A percentile compares a stretch with the other conserved stretches of the same genome.
phyloP scores from a whole-genome alignment of 2,329 filamentous ascomycete species.

The Fusarium sublunatum region DNA sequence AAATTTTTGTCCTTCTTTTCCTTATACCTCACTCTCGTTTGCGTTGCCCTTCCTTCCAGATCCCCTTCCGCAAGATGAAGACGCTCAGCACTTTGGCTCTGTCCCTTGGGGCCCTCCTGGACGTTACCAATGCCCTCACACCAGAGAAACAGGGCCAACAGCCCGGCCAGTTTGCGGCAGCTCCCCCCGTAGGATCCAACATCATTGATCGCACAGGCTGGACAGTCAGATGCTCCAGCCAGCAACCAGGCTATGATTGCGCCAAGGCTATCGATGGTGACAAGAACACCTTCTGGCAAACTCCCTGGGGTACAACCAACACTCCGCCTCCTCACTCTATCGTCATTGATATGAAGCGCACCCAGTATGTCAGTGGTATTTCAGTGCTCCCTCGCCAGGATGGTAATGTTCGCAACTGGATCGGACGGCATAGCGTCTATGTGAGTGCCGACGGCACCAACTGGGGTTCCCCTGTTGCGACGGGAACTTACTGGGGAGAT shows the following conservation, averaged over 20 bases:
- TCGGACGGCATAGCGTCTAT: constrained; percentile 28
- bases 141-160: constrained; percentile 18
- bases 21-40: constrained; percentile 1
- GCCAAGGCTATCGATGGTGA: constrained; percentile 31
- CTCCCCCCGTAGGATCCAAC: constrained; percentile 28
- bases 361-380: constrained; percentile 32
- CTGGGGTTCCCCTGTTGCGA: constrained; percentile 33
- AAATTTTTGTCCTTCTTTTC: constrained; percentile 1
- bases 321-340: constrained; percentile 28
- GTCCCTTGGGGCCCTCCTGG: constrained; percentile 17
- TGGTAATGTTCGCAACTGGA: constrained; percentile 26
- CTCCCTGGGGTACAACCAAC: constrained; percentile 29
- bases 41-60: neutral
- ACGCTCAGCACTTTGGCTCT: constrained; percentile 12
- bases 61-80: constrained; percentile 12
- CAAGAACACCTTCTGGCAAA: constrained; percentile 35
- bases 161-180: constrained; percentile 25
- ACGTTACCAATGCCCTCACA: constrained; percentile 11
- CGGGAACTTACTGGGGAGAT: constrained; percentile 37
- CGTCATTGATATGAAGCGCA: constrained; percentile 31
- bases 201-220: constrained; percentile 33
- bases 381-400: constrained; percentile 33
- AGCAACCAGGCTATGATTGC: constrained; percentile 21
- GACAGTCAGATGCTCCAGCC: constrained; percentile 36
- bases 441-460: constrained; percentile 32